A percentile compares a stretch with the other conserved stretches of the same genome.
phyloP scores from a whole-genome alignment of 768 basidiomycete species.

The Rickenella mellea region DNA sequence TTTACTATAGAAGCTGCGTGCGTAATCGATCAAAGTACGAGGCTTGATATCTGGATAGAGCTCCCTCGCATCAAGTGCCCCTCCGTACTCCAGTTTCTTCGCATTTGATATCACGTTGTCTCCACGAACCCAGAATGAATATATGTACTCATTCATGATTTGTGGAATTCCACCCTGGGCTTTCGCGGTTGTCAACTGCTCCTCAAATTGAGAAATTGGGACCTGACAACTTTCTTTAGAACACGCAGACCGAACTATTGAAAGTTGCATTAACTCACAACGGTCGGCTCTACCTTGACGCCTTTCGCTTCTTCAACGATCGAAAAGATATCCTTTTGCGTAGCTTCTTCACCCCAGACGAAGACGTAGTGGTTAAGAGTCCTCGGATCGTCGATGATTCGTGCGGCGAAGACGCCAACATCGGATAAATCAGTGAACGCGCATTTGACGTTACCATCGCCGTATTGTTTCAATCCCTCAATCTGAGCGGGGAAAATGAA shows the following conservation, averaged over 20 bases:
- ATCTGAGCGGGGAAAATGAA: too few relatives aligned
- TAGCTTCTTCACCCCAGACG: constrained; percentile 17
- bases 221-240: constrained; percentile 10
- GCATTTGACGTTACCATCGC: constrained; percentile 9
- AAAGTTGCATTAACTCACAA: too few relatives aligned
- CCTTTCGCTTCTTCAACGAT: constrained; percentile 15
- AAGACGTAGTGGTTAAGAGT: constrained; percentile 23
- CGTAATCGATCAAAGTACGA: constrained; percentile 13
- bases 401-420: constrained; percentile 19
- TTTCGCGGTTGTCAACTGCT: too few relatives aligned
- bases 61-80: constrained; percentile 20
- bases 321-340: constrained; percentile 14
- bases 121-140: constrained; percentile 17
- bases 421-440: constrained; percentile 15
- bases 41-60: constrained; percentile 19
- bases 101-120: constrained; percentile 20
- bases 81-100: constrained; percentile 8
- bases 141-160: not conserved
- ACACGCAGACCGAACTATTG: too few relatives aligned
- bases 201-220: not conserved
- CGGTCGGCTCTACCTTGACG: constrained; percentile 10
- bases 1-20: constrained; percentile 17
- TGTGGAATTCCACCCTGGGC: not conserved
- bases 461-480: too few relatives aligned
- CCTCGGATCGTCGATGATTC: constrained; percentile 20